Evolutionary conservation across 225 moss, liverwort and hornwort genomes (phyloP), one percentile per base, ranked within the genome.

Genomic region (Marchantia polymorpha): DNA sequence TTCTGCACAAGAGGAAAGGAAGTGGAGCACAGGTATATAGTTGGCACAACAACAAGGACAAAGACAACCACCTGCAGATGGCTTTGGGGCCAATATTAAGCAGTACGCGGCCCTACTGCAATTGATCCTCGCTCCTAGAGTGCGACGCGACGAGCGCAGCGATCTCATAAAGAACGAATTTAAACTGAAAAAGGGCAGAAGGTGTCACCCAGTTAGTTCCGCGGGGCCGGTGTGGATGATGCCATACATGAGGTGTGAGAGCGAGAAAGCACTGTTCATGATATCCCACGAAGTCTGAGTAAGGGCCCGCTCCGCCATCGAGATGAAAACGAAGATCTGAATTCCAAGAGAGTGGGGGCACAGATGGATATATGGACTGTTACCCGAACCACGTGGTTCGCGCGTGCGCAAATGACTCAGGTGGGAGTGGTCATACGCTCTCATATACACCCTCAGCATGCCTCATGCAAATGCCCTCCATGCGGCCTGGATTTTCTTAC

Each of bases 321-420:
- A 67, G 67, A 30, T 29, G 29, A 65, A 56, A 65, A 31, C 31
- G 67, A 67, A 14, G 25, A 67, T 67, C 67, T 27, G 25, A 31
- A 64, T 64, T 27, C 64, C 64, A 64, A 23, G n/a, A 23, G 64
- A 67, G 67, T 67, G 67, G 29, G 67, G 67, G 67, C 67, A 67
- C 67, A 67, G 67, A 67, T 67, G 29, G 67, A 67, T 29, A 67
- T 11, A 67, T 31, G 30, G 67, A 67, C 12, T 67, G 0, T 67
- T 31, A 67, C 56, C 14, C 12, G 26, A 29, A 67, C 67, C 67
- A 67, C 67, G 67, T 67, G 67, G 67, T 67, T 67, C 67, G 67
- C 67, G 67, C 67, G 25, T 67, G 67, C 67, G 16, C 67, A 27
- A 29, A 67, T 67, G 67, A 67, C 67, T 67, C 67, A 67, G 67